phyloP scores from a whole-genome alignment of 768 basidiomycete species.

The Lactarius akahatsu region DNA sequence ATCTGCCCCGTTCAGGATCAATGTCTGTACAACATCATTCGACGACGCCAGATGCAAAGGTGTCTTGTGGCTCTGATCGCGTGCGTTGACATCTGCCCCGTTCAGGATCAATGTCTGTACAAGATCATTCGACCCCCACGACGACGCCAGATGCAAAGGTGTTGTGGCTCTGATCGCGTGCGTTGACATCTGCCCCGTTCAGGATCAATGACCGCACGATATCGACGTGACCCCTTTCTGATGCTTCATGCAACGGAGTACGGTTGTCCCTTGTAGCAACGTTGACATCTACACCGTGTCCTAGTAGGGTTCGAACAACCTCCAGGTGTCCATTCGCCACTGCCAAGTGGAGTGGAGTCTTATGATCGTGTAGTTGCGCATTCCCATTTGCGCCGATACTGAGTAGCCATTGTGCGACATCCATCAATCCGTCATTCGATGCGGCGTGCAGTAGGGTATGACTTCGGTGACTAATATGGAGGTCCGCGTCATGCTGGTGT shows the following conservation, averaged over 20 bases:
- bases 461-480: neutral
- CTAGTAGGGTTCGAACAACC: neutral
- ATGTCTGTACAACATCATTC: too few species aligned
- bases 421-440: neutral
- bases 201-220: neutral
- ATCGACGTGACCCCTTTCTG: neutral
- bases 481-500: neutral
- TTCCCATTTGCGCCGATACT: neutral
- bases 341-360: neutral
- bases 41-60: too few species aligned
- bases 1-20: too few species aligned
- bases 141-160: too few species aligned
- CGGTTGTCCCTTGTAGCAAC: rapidly evolving
- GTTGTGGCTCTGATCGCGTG: too few species aligned
- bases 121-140: too few species aligned
- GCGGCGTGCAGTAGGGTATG: neutral
- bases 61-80: too few species aligned
- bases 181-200: too few species aligned
- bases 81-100: too few species aligned
- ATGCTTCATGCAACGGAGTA: neutral
- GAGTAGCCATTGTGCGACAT: neutral
- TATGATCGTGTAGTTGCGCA: neutral
- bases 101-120: too few species aligned
- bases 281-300: neutral
- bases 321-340: neutral